A percentile compares a stretch with the other conserved stretches of the same genome.
These are phyloP conservation scores for Penicillium sp. DNA, from an alignment of 2,329 filamentous ascomycete species.

Conservation along the genomic window DNA sequence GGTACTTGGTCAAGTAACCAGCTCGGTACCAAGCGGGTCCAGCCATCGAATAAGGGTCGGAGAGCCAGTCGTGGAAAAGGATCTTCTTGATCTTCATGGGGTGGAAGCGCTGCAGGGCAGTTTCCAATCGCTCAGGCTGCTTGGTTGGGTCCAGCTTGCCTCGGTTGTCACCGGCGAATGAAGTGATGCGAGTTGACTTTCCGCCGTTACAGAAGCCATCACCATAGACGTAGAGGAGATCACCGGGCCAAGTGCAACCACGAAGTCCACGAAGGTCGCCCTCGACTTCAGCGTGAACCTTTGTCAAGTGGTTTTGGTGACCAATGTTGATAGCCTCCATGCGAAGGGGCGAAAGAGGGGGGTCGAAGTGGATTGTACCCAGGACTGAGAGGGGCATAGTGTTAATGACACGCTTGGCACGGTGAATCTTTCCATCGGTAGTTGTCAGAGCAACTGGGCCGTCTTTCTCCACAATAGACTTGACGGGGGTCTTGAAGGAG, in stretches of 20 bases:
- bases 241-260: conserved; percentile 13
- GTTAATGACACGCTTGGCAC: conserved; percentile 23
- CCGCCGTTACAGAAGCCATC: conserved; percentile 10
- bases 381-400: conserved; percentile 29
- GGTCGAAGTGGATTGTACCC: conserved; percentile 16
- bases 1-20: conserved; percentile 6
- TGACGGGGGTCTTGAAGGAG: conserved; percentile 25
- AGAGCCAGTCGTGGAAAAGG: conserved; percentile 27
- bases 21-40: conserved; percentile 18
- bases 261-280: conserved; percentile 15
- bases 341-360: conserved; percentile 16
- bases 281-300: conserved; percentile 23
- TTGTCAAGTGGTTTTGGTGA: conserved; percentile 19
- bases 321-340: conserved; percentile 15
- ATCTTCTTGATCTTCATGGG: conserved; percentile 12
- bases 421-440: conserved; percentile 8
- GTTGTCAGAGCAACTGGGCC: conserved; percentile 1
- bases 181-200: conserved; percentile 11
- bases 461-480: conserved; percentile 14
- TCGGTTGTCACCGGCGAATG: conserved; percentile 11
- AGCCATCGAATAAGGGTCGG: conserved; percentile 25
- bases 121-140: conserved; percentile 6
- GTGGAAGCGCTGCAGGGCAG: conserved; percentile 8
- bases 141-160: conserved; percentile 7
- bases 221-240: conserved; percentile 16